Conservation (phyloP, 2,329 filamentous ascomycete species). For the Penicillium brevicompactum region DNA sequence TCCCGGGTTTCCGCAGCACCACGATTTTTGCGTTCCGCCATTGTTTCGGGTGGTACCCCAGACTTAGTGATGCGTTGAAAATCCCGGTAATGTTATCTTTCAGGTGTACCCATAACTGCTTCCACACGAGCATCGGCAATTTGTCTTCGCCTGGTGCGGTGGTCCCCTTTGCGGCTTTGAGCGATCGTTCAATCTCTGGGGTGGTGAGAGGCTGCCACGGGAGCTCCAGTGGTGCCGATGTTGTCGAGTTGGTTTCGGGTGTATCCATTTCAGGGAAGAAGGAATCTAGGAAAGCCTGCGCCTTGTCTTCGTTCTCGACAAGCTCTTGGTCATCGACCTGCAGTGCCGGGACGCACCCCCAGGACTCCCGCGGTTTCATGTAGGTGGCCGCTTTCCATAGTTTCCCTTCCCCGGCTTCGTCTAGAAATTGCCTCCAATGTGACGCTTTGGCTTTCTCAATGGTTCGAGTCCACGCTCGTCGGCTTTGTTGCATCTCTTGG, state of each 20-base stretch:
- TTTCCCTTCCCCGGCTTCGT: slow-evolving; percentile 4
- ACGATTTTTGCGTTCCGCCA: slow-evolving; percentile 14
- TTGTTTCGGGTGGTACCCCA: slow-evolving; percentile 4
- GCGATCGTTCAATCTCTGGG: not conserved
- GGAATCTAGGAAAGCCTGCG: not conserved
- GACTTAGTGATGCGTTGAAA: slow-evolving; percentile 9
- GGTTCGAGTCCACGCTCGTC: too few species aligned
- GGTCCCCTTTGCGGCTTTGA: not conserved
- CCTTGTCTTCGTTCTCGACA: too few species aligned
- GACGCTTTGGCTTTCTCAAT: slow-evolving; percentile 18
- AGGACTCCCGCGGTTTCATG: slow-evolving; percentile 6
- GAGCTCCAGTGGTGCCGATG: not conserved
- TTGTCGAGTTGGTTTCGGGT: not conserved
- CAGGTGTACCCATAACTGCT: not conserved
- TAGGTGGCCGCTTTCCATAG: slow-evolving; percentile 14
- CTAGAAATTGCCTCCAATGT: slow-evolving; percentile 23
- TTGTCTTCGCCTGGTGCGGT: not conserved
- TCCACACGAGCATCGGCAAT: not conserved
- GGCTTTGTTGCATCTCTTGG: slow-evolving; percentile 15
- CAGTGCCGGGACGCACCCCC: slow-evolving; percentile 7
- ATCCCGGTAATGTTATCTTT: not conserved
- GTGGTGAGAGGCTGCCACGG: not conserved
- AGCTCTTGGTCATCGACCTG: not conserved
- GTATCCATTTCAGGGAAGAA: not conserved
- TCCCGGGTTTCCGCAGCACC: slow-evolving; percentile 12